These are phyloP conservation scores for Agarophyton chilense DNA, from an alignment of 23 red algal genomes.

Conservation along the genomic window DNA sequence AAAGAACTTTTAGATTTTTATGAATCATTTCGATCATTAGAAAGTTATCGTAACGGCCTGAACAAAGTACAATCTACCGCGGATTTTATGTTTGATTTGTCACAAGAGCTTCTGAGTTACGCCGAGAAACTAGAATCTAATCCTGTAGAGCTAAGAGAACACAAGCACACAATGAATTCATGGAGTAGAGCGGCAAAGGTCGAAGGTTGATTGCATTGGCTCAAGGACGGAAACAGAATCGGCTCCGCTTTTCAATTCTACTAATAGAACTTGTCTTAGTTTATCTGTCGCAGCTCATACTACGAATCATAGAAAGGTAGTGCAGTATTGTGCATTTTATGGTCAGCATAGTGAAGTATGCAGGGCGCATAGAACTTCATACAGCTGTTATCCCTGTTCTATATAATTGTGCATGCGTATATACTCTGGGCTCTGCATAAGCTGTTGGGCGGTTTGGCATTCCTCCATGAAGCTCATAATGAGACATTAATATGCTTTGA, in stretches of 20 bases:
- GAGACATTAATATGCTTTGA: too few relatives aligned
- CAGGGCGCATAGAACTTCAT: background rate
- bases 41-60: conserved; percentile 13
- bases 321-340: conserved; percentile 9
- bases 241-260: conserved; percentile 32
- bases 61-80: conserved; percentile 23
- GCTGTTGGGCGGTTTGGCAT: too few relatives aligned
- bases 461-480: too few relatives aligned
- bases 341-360: conserved; percentile 2
- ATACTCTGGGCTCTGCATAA: background rate
- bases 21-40: background rate
- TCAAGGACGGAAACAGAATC: conserved; percentile 1
- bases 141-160: background rate
- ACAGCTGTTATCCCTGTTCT: background rate
- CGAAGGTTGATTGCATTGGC: conserved; percentile 22
- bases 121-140: background rate
- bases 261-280: background rate
- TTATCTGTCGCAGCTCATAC: conserved; percentile 26
- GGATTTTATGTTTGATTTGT: conserved; percentile 27
- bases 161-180: background rate
- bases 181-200: too few relatives aligned
- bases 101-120: conserved; percentile 24
- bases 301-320: background rate
- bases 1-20: background rate
- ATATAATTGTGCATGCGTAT: background rate